These are phyloP conservation scores for Phialocephala sp. DNA, from an alignment of 2,329 filamentous ascomycete species.

Conservation along the genomic window DNA sequence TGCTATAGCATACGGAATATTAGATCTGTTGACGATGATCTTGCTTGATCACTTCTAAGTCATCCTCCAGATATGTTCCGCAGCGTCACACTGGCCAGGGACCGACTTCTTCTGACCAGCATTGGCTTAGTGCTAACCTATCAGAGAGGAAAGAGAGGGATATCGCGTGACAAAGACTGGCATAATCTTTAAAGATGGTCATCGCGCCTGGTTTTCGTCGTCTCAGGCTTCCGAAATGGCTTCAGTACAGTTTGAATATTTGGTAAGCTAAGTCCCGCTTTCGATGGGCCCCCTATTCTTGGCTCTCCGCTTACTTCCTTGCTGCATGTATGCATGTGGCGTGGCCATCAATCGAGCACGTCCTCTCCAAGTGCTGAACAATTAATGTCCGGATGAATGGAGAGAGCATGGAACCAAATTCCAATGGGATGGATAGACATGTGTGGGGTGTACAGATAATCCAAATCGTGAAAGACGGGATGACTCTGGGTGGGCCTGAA, in stretches of 20 bases:
- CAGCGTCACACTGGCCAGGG: background rate
- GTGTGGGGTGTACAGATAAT: slow-evolving; percentile 3
- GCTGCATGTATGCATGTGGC: slow-evolving; percentile 5
- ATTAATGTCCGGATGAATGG: slow-evolving; percentile 7
- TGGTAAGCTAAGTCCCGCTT: background rate
- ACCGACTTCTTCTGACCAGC: background rate
- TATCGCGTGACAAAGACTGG: slow-evolving; percentile 2
- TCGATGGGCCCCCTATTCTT: slow-evolving; percentile 2
- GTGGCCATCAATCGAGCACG: background rate
- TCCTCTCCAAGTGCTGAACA: background rate
- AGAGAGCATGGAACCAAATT: background rate
- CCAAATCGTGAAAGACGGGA: background rate
- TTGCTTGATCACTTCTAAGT: background rate
- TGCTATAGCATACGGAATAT: background rate
- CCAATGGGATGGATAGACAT: slow-evolving; percentile 7
- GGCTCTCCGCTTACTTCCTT: background rate
- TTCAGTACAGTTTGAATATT: background rate
- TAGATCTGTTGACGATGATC: background rate
- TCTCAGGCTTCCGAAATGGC: background rate
- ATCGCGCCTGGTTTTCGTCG: background rate
- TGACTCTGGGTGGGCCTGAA: background rate
- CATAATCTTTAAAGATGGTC: background rate
- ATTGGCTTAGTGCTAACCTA: background rate
- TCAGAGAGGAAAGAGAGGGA: background rate
- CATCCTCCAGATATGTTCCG: background rate